Percentiles rank a stretch among this genome's conserved stretches.
Evolutionary conservation across 768 basidiomycete species (phyloP).

Genomic region (Lepiota brunneoincarnata): DNA sequence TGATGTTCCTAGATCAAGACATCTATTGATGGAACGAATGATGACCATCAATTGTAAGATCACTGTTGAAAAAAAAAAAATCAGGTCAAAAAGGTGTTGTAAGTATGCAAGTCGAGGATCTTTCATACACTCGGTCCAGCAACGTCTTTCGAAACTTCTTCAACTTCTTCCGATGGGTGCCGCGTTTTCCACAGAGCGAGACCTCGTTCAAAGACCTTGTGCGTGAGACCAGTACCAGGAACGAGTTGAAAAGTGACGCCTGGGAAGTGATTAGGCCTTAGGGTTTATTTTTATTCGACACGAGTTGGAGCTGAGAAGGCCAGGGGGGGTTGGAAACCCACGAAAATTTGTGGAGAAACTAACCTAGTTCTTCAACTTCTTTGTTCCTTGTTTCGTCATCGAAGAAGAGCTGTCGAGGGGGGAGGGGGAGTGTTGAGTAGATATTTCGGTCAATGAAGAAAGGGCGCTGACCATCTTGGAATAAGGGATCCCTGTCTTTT

Average conservation of each 20-base stretch:
- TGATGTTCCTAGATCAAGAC: too few relatives aligned
- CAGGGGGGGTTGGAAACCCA: too few relatives aligned
- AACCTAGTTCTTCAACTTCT: slow-evolving; percentile 62
- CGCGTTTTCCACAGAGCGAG: slow-evolving; percentile 65
- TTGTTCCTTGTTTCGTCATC: slow-evolving; percentile 68
- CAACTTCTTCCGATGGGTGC: slow-evolving; percentile 21
- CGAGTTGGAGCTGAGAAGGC: neutral
- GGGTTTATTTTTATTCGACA: neutral
- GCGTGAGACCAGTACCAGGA: slow-evolving; percentile 49
- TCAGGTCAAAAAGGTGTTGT: too few relatives aligned
- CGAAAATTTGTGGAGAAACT: too few relatives aligned
- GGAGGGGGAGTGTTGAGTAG: neutral
- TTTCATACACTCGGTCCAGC: too few relatives aligned
- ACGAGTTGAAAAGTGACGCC: slow-evolving; percentile 87
- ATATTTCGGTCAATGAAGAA: neutral
- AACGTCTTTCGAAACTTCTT: neutral
- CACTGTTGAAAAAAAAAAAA: too few relatives aligned
- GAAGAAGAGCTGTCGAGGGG: slow-evolving; percentile 51
- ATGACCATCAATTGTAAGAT: too few relatives aligned
- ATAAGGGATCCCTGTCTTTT: slow-evolving; percentile 74
- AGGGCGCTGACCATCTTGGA: slow-evolving; percentile 62
- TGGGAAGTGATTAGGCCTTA: slow-evolving; percentile 22
- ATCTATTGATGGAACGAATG: too few relatives aligned
- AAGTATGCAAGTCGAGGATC: too few relatives aligned
- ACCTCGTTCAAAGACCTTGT: slow-evolving; percentile 66